Base-by-base conservation (phyloP, 768 basidiomycete genomes). In the Lyophyllum atratum region DNA sequence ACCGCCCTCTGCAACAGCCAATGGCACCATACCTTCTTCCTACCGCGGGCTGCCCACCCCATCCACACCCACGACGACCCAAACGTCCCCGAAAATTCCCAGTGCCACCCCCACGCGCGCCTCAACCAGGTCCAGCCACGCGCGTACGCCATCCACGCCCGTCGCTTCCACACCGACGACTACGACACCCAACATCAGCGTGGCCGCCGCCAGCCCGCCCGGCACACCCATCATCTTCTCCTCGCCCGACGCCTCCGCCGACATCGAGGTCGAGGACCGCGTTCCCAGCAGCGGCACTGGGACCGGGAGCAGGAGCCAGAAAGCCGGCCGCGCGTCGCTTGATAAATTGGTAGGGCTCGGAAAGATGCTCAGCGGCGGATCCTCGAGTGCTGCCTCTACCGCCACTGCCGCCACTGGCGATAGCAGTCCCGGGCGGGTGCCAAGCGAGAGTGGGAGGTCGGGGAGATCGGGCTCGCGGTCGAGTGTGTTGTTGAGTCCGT, bases 291-390 rank as follows among this genome's bases (percentile, higher is more conserved):
- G 6, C 6, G 29, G 29, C 11, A 31, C 29, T 31, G 29, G 29
- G 11, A 31, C 29, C 5, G 55, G 74, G 60, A 57, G 76, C 69
- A 77, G 81, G 54, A 81, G 86, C 22, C 85, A 87, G 61, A 78
- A 80, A 56, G 85, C 85, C 61, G 89, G 89, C 9, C 74, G 90
- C 58, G 73, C 74, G 14, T 91, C 90, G 3, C 73, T 92, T 61
- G 92, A 93, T 76, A 89, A 87, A 69, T 84, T 93, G 62, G 39
- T 4, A 4, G 89, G 87, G 10, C 77, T 93, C 2, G 83, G 85
- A 51, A 92, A 90, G 74, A 82, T 93, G 53, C 88, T 93, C 34
- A 14, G 34, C 34, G 34, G 8, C n/a, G n/a, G n/a, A n/a, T n/a
- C n/a, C n/a, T n/a, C n/a, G 4, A 14, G 14, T n/a, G 54, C 65